Evolutionary conservation across 2,329 filamentous ascomycete species (phyloP).

Genomic region (Colletotrichum gigasporum): DNA sequence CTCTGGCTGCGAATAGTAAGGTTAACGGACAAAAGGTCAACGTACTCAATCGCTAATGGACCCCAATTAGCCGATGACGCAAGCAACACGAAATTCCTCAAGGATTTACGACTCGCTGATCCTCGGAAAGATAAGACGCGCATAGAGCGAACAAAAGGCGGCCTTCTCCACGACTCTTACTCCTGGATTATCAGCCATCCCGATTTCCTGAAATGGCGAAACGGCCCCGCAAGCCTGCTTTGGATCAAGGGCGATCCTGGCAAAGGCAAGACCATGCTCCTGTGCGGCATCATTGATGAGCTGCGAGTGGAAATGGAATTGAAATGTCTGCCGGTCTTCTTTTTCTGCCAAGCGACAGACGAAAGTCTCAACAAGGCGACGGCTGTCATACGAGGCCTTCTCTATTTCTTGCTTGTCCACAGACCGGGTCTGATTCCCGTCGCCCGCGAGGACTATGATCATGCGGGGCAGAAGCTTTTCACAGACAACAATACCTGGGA

Average conservation of each 20-base stretch:
- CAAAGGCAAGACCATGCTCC: constrained; percentile 55
- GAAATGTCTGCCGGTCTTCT: no score
- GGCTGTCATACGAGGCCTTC: constrained; percentile 52
- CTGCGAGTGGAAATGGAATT: constrained; percentile 28
- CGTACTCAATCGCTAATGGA: no score
- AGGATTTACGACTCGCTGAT: constrained; percentile 36
- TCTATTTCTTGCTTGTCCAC: constrained; percentile 46
- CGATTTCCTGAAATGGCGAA: constrained; percentile 39
- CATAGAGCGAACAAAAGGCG: constrained; percentile 47
- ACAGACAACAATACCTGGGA: constrained; percentile 42
- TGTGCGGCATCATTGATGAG: constrained; percentile 49
- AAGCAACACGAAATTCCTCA: no score
- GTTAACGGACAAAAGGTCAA: no score
- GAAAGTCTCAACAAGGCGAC: constrained; percentile 46
- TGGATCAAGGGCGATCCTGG: constrained; percentile 51
- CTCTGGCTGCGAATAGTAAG: no score
- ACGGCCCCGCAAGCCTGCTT: constrained; percentile 37
- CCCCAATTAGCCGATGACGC: no score
- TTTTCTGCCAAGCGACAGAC: constrained; percentile 55
- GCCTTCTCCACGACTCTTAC: constrained; percentile 42
- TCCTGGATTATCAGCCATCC: constrained; percentile 44
- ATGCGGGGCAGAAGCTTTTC: constrained; percentile 46
- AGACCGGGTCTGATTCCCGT: background rate
- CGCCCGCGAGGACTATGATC: constrained; percentile 17
- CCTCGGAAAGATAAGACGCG: constrained; percentile 44